Evolutionary conservation across 257 asterid species (phyloP), one percentile per base, ranked within the genome.

Genomic region (Plantago elongata): DNA sequence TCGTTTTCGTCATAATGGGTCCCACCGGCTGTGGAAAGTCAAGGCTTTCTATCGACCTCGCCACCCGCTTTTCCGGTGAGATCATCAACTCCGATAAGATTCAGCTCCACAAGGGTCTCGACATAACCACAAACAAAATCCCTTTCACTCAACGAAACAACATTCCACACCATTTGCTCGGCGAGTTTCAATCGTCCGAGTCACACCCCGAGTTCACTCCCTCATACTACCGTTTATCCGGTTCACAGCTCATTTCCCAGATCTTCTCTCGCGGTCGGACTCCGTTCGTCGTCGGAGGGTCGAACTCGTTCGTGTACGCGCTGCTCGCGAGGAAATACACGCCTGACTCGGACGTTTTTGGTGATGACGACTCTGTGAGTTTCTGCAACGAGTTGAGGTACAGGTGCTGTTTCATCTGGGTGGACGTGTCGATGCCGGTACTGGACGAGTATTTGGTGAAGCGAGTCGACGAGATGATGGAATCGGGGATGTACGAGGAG

Each of bases 21-120:
- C 83, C 97, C 27, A 92, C 99, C 0, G 97, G 97, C 22, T 89
- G 89, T 14, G 99, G 99, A 0, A 92, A 92, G 69, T 81, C 99
- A 0, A 86, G 83, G 62, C 95, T 87, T 18, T 89, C 99, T 0
- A 51, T 89, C n/a, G 96, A 86, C 68, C 74, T 92, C 12, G 84
- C 82, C 11, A 69, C 97, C 30, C 71, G 84, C 4, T 84, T 64
- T 17, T 92, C 84, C 1, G 74, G 97, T 8, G 99, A 92, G 54
- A 76, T 92, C 57, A 76, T 92, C 11, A 92, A 92, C 82, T 84
- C 97, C 13, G 98, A 92, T 65, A 92, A 92, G 69, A 92, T 92
- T 70, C 98, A 92, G 62, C 75, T 80, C 13, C 77, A 85, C 69
- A 60, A 66, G 2, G 96, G 91, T 4, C 69, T 92, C 12, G 84